These are phyloP conservation scores for Parastagonospora avenae DNA, from an alignment of 2,329 filamentous ascomycete genomes.

Conservation along the genomic window DNA sequence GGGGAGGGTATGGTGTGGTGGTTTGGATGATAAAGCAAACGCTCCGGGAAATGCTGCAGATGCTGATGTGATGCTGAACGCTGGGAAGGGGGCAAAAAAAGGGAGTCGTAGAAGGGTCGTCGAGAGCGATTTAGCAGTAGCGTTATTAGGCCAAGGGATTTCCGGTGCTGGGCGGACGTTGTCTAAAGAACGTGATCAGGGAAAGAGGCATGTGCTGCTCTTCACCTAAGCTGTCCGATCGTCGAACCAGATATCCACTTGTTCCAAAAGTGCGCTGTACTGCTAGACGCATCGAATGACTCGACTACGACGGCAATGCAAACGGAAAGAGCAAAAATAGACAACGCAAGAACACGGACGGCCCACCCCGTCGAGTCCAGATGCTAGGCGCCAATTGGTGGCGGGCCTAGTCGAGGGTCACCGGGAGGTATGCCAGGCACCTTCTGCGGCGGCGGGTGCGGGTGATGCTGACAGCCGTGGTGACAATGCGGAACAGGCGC, in stretches of 20 bases:
- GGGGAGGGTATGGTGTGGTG: background rate
- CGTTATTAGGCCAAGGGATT: too few relatives aligned
- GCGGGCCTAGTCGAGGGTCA: slow-evolving; percentile 28
- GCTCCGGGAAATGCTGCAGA: background rate
- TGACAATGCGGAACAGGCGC: slow-evolving; percentile 29
- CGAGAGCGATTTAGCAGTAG: background rate
- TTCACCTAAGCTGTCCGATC: background rate
- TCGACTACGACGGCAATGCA: slow-evolving; percentile 33
- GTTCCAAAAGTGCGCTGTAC: slow-evolving; percentile 4
- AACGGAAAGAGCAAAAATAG: slow-evolving; percentile 32
- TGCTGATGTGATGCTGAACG: slow-evolving; percentile 2
- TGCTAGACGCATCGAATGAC: slow-evolving; percentile 3
- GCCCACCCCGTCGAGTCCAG: slow-evolving; percentile 48
- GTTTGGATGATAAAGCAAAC: background rate
- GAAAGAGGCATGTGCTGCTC: background rate
- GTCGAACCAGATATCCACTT: slow-evolving; percentile 5
- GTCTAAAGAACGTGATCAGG: background rate
- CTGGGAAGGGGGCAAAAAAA: background rate
- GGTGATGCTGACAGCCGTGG: slow-evolving; percentile 39
- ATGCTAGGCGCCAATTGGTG: slow-evolving; percentile 38
- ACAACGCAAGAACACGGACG: slow-evolving; percentile 46
- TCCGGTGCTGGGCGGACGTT: background rate
- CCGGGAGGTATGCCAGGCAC: slow-evolving; percentile 28
- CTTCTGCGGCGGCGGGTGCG: slow-evolving; percentile 29
- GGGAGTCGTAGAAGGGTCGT: background rate